Evolutionary conservation across 2,329 filamentous ascomycete species (phyloP).

Genomic region (Curvularia sp.): DNA sequence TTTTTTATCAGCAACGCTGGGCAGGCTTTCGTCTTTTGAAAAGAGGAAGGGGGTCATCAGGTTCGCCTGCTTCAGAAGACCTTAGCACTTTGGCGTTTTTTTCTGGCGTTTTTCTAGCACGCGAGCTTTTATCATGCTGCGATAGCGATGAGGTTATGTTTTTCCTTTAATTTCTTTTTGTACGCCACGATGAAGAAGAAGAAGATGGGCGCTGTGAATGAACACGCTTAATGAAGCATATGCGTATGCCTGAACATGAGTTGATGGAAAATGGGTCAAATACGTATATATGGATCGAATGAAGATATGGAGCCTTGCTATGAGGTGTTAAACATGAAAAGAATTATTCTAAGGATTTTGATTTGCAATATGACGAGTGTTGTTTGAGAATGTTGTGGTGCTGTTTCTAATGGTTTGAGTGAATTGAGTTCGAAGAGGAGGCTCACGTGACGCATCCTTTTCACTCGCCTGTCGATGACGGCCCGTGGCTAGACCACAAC

Average conservation of each 20-base stretch:
- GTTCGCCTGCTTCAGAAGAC: not conserved
- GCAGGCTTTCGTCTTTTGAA: not conserved
- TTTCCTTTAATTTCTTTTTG: not conserved
- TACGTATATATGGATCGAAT: not conserved
- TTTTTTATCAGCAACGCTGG: constrained; percentile 3
- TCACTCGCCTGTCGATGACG: too few species aligned
- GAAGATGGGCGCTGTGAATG: not conserved
- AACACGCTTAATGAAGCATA: constrained; percentile 1
- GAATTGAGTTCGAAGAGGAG: too few species aligned
- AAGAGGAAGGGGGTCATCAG: not conserved
- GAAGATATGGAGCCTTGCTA: not conserved
- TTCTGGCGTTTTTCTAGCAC: constrained; percentile 1
- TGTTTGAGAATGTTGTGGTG: too few species aligned
- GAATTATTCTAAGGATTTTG: not conserved
- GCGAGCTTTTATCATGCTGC: not conserved
- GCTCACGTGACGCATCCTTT: too few species aligned
- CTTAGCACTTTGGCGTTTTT: not conserved
- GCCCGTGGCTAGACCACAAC: too few species aligned
- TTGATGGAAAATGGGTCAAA: not conserved
- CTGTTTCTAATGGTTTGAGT: too few species aligned
- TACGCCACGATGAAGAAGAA: not conserved
- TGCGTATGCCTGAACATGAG: not conserved
- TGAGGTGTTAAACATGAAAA: not conserved
- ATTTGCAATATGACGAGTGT: not conserved
- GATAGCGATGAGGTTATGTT: constrained; percentile 1